These are phyloP conservation scores for Epicoccum sorghinum DNA, from an alignment of 2,329 filamentous ascomycete genomes.

Conservation along the genomic window DNA sequence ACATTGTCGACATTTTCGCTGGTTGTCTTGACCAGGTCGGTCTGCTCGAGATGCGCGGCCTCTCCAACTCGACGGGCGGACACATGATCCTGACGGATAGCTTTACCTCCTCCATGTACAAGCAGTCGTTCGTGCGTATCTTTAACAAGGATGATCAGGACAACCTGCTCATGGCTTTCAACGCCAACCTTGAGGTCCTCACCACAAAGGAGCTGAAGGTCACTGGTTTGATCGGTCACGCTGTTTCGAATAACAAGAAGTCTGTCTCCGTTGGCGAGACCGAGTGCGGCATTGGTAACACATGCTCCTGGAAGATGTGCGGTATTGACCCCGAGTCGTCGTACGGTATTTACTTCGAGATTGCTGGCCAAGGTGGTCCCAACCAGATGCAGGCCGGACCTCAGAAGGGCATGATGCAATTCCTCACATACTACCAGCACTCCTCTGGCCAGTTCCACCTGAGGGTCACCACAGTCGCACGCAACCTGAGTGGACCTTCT, in stretches of 20 bases:
- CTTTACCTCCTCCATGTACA: conserved; percentile 99
- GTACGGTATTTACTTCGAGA: conserved; percentile 97
- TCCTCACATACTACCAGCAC: conserved; percentile 98
- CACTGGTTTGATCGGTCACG: conserved; percentile 94
- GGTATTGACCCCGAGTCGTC: conserved; percentile 93
- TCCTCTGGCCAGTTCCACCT: conserved; percentile 95
- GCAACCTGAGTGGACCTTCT: conserved; percentile 89
- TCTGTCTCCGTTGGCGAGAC: conserved; percentile 96
- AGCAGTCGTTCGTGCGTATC: conserved; percentile 94
- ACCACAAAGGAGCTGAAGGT: conserved; percentile 99
- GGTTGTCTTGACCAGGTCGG: conserved; percentile 97
- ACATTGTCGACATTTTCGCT: conserved; percentile 97
- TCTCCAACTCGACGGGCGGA: conserved; percentile 93
- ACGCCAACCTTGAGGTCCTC: conserved; percentile 91
- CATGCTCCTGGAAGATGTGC: conserved; percentile 99
- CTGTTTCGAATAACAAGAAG: conserved; percentile 97
- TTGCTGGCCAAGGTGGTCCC: conserved; percentile 89
- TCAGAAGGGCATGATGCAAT: conserved; percentile 95
- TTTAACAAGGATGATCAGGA: conserved; percentile 97
- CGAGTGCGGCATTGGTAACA: conserved; percentile 97
- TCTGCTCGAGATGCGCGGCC: conserved; percentile 95
- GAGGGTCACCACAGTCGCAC: conserved; percentile 89
- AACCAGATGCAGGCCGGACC: conserved; percentile 83
- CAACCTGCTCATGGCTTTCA: conserved; percentile 97
- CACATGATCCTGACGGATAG: conserved; percentile 99